Evolutionary conservation across 768 basidiomycete species (phyloP).

Genomic region (Amanita muscaria): DNA sequence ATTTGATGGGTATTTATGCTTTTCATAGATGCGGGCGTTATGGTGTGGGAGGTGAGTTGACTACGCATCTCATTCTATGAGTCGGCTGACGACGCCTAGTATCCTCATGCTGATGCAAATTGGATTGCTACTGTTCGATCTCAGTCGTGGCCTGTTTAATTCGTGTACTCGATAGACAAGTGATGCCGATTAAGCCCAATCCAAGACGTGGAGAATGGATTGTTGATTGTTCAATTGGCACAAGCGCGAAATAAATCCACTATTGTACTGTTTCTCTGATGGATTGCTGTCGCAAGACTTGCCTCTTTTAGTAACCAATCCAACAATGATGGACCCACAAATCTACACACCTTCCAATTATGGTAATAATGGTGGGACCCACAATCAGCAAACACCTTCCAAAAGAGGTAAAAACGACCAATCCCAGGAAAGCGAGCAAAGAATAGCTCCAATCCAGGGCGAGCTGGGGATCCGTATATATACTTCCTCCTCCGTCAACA

Average conservation of each 20-base stretch:
- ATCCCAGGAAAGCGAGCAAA: background rate
- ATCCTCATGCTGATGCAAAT: background rate
- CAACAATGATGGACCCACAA: slow-evolving; percentile 7
- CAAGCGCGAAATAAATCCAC: background rate
- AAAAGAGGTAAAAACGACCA: slow-evolving; percentile 4
- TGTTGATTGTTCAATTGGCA: background rate
- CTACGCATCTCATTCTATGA: background rate
- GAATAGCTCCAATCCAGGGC: background rate
- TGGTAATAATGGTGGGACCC: background rate
- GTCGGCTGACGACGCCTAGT: background rate
- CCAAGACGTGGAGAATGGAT: too few species aligned
- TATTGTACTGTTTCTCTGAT: background rate
- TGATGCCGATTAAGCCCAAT: too few species aligned
- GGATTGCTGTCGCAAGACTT: background rate
- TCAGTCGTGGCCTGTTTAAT: background rate
- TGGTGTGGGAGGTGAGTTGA: background rate
- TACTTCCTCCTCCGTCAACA: background rate
- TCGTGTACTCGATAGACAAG: too few species aligned
- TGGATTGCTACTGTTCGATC: background rate
- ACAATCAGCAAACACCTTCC: background rate
- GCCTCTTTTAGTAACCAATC: background rate
- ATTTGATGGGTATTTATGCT: background rate
- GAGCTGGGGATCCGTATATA: background rate
- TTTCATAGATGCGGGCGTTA: background rate
- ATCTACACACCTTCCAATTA: background rate